Evolutionary conservation across 2,329 filamentous ascomycete species (phyloP), one percentile per base, ranked within the genome.

Genomic region (Cladosporium sp.): DNA sequence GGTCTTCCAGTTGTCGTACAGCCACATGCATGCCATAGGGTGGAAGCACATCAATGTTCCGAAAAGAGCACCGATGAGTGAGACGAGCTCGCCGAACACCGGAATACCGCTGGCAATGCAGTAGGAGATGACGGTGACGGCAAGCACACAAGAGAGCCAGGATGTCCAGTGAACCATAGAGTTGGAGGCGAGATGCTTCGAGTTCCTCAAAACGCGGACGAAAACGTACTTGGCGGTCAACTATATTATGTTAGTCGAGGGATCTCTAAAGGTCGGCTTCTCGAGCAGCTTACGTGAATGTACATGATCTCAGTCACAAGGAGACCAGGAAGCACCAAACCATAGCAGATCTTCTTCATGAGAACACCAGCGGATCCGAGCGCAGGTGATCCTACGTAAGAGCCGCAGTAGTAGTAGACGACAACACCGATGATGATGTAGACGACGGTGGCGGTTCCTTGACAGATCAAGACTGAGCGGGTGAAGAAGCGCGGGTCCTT

Each of bases 91-190:
- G 58, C 78, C 78, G 67, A 82, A 80, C 53, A 54, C 51, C 0
- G 80, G 80, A 15, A 82, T 78, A 0, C 76, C 77, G 15, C 73
- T 72, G 1, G 80, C 79, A 17, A 83, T 68, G 51, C 82, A 65
- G 62, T 80, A 82, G 9, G 76, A 71, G 37, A 79, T 65, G 3
- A 74, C 64, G 1, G 72, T 69, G 44, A 81, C 68, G 0, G 66
- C 65, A 7, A 73, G 61, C 0, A 75, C 78, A 56, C 74, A 76
- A 6, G 69, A 66, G 0, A 63, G 39, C 60, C 61, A 63, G 4
- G 51, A 53, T 8, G 34, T 47, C 60, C 60, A 63, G 39, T 63
- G 61, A 32, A 54, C 50, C 37, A 39, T 36, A 2, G 61, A 60
- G 39, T 60, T 60, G 13, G 51, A 57, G n/a, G 63, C 60, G 25